Evolutionary conservation across 2,329 filamentous ascomycete species (phyloP), one percentile per base, ranked within the genome.

Genomic region (Monosporascus sp.): DNA sequence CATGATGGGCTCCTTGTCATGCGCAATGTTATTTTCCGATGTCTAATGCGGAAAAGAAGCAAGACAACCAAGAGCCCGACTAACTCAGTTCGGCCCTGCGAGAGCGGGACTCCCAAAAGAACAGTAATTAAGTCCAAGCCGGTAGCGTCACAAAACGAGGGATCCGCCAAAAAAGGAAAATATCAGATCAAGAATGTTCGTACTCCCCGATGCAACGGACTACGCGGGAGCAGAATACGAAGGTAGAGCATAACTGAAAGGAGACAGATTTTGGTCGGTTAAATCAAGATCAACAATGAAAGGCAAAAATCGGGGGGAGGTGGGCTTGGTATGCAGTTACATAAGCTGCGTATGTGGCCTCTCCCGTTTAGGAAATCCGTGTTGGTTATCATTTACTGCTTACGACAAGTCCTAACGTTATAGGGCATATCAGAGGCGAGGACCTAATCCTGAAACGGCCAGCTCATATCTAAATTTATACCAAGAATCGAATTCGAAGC

Each of bases 1-100:
- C 66, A 69, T 69, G 38, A n/a, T 27, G 19, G 20, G 16, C 24
- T 46, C 31, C 3, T 34, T 34, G 5, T n/a, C 3, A 19, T 46
- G 24, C 11, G 40, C 40, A 20, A 20, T 14, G 40, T 20, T 11
- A 20, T 19, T 43, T 20, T 19, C 22, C 40, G 40, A 43, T 43
- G 47, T 50, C 44, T 8, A 47, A 9, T 8, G 8, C 11, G 9
- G 31, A 34, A 27, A 36, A 17, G 22, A 19, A 24, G 22, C 31
- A 48, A 48, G 31, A 52, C 19, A 36, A 44, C 14, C 45, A 45
- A 45, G 5, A 8, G 9, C 8, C 9, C 27, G 27, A 31, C 31
- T 11, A 34, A 34, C 31, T 34, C 31, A 11, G 31, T 14, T 34
- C 9, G 11, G 11, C 31, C 31, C 31, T 34, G 11, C 9, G 31